phyloP scores from a whole-genome alignment of 106 monocot species.

The Agapanthus africanus region DNA sequence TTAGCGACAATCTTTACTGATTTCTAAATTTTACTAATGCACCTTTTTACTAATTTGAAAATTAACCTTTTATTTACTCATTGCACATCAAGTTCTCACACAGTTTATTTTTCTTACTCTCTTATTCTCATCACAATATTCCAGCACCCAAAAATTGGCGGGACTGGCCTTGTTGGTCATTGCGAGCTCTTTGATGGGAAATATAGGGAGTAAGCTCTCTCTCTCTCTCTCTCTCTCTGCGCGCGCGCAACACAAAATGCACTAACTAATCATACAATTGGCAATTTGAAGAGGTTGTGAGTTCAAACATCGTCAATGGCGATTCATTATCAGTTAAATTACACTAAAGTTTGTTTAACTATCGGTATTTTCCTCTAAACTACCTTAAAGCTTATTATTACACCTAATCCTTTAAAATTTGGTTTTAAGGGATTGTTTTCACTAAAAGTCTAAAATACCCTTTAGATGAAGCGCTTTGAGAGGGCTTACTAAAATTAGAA shows the following conservation, averaged over 20 bases:
- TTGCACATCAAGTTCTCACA: not conserved
- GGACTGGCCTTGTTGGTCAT: constrained; percentile 70
- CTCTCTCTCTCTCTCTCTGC: not conserved
- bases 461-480: no score
- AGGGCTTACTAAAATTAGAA: no score
- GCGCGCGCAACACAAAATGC: not conserved
- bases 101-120: not conserved
- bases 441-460: no score
- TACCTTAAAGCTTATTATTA: no score
- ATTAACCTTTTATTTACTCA: not conserved
- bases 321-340: no score
- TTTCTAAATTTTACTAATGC: not conserved
- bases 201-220: constrained; percentile 73
- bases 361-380: no score
- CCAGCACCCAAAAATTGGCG: constrained; percentile 88
- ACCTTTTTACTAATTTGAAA: not conserved
- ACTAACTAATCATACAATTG: not conserved
- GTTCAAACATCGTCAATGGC: no score
- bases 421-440: no score
- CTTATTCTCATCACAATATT: constrained; percentile 16
- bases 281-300: not conserved
- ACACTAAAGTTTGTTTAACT: no score
- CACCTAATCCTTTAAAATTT: no score
- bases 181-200: constrained; percentile 39
- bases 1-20: not conserved